A percentile compares a stretch with the other conserved stretches of the same genome.
These are phyloP conservation scores for Cupressus sempervirens DNA, from an alignment of 75 land plant species.

Conservation along the genomic window DNA sequence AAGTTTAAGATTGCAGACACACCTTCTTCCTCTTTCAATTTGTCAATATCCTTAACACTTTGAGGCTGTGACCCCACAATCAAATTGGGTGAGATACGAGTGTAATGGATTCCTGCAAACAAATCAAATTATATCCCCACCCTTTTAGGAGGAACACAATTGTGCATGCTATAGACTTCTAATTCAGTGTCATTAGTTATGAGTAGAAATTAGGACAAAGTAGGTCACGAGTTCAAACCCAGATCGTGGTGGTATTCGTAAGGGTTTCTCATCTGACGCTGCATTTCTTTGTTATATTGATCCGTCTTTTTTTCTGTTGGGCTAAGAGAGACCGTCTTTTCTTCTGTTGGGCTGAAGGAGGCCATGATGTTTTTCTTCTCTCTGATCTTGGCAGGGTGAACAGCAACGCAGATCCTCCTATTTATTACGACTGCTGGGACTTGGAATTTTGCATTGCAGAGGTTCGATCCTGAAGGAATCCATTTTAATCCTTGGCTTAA, in stretches of 20 bases:
- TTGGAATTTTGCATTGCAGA: not conserved
- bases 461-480: not conserved
- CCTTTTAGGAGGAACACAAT: not conserved
- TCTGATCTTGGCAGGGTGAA: not conserved
- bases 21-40: conserved; percentile 52
- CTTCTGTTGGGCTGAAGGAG: not conserved
- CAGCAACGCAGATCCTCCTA: not conserved
- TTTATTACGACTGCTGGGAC: not conserved
- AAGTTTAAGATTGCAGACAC: conserved; percentile 68
- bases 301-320: conserved; percentile 27
- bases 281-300: conserved; percentile 82
- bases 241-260: conserved; percentile 89
- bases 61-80: conserved; percentile 96
- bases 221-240: conserved; percentile 33
- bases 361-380: not conserved
- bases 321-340: not conserved
- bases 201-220: not conserved
- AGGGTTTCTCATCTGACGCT: conserved; percentile 81
- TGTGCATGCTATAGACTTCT: not conserved
- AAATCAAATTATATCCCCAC: not conserved
- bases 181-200: not conserved
- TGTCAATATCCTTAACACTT: conserved; percentile 58
- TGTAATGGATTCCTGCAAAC: conserved; percentile 74
- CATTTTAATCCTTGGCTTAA: not conserved
- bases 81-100: conserved; percentile 55